Base-by-base conservation (phyloP, 148 eudicot species). In the Vaccinium myrtillus region DNA sequence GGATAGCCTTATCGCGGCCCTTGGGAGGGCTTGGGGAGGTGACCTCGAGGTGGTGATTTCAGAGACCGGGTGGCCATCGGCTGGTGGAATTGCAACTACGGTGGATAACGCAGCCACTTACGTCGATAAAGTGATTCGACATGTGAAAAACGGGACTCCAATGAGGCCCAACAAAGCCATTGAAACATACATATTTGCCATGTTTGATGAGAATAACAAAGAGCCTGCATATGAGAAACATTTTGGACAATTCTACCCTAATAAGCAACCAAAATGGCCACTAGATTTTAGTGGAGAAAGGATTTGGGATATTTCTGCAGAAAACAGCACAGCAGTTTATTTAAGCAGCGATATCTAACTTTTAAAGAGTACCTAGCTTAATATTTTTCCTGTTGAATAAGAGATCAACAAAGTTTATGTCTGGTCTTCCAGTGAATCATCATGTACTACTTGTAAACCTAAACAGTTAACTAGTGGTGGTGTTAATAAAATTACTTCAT, bases 201-300 rank as follows among this genome's bases (percentile, higher is more conserved):
- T 82, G 84, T 82, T 82, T 51, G 84, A 82, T 70, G 77, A 82
- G 84, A 82, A 82, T 9, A 49, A 82, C 32, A 82, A 82, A 15
- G 13, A 50, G 23, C 77, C 77, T 16, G 77, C 54, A 61, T 13
- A 15, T 0, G 84, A 82, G 2, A 82, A 70, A 19, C 77, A 67
- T 21, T 82, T 82, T 36, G 84, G 84, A 39, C 25, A 49, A 23
- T 82, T 82, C 56, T 49, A 15, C 63, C 84, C 84, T 2, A 70
- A 70, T n/a, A 70, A 70, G 59, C 84, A 82, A 73, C 49, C 77
- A 0, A 82, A 82, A 73, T 82, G 9, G 21, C 84, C 54, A 0
- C 77, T 82, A 5, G 36, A 25, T 9, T 81, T 81, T 13, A 14
- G 19, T 21, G 54, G 54, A 46, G 53, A n/a, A 14, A 61, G 75